Evolutionary conservation across 2,329 filamentous ascomycete genomes (phyloP), one percentile per base, ranked within the genome.

Genomic region (Colletotrichum tropicale): DNA sequence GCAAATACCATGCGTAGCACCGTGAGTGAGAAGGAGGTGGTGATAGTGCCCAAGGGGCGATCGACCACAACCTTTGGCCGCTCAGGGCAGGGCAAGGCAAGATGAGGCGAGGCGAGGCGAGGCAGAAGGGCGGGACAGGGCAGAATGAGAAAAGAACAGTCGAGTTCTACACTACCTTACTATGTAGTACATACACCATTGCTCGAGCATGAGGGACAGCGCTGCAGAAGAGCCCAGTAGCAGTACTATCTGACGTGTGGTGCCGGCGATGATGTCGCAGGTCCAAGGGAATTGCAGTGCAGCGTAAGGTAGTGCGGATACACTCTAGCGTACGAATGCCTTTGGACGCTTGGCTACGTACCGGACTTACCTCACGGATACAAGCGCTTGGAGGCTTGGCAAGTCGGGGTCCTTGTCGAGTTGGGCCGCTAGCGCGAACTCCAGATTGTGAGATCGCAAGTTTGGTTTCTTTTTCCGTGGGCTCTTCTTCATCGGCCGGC

Each of bases 341-440:
- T 43, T 43, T 43, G 38, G 38, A 43, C 16, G 38, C 38, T 43
- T 43, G 16, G 38, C 38, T 43, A n/a, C 38, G 38, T 43, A 43
- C 38, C 16, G 38, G 16, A 18, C 38, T 43, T 43, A 43, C 38
- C 38, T 43, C 38, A 43, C 38, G 38, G 38, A n/a, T 43, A n/a
- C 71, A 52, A 67, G 36, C 65, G 28, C 32, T 55, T 52, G 52
- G 55, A 75, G 62, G 72, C 68, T 75, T 75, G 72, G 72, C 72
- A 75, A 38, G 61, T 71, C 10, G 68, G 61, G 72, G 68, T 71
- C 68, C 61, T 75, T 24, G 72, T 66, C 62, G 15, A 55, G 60
- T 75, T 75, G 72, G 68, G 72, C 72, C 62, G 72, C 61, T 75
- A 75, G 68, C 43, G 62, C 55, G 52, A 75, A 75, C 68, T 75